Evolutionary conservation across 192 early-diverging fungal species (phyloP).

Genomic region (Globomyces pollinis-pini): DNA sequence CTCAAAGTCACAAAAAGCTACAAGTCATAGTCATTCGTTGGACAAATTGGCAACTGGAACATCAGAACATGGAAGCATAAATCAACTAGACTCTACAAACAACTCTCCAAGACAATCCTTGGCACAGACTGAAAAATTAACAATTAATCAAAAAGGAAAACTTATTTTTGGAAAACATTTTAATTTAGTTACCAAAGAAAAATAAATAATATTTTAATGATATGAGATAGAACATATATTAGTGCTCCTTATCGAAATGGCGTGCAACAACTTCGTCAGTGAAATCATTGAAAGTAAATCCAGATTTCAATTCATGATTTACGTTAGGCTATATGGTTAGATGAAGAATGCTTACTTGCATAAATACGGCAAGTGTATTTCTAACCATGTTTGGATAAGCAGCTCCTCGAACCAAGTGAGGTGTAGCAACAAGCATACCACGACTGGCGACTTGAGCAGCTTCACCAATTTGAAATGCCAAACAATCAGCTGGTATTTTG

Average conservation of each 20-base stretch:
- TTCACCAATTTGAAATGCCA: slow-evolving; percentile 66
- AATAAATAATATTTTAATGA: too few relatives aligned
- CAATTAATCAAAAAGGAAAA: slow-evolving; percentile 1
- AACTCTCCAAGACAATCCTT: too few relatives aligned
- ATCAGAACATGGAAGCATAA: too few relatives aligned
- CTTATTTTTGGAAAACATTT: slow-evolving; percentile 8
- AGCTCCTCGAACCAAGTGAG: slow-evolving; percentile 61
- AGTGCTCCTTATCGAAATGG: too few relatives aligned
- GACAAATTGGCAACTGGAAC: neutral
- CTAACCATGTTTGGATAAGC: slow-evolving; percentile 35
- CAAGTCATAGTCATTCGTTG: neutral
- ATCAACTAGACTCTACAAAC: too few relatives aligned
- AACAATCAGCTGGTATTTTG: slow-evolving; percentile 47
- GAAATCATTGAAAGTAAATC: slow-evolving; percentile 41
- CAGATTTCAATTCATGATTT: slow-evolving; percentile 28
- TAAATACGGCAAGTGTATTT: slow-evolving; percentile 66
- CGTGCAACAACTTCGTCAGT: slow-evolving; percentile 30
- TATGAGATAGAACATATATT: too few relatives aligned
- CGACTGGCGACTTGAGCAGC: slow-evolving; percentile 48
- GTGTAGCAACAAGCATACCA: slow-evolving; percentile 52
- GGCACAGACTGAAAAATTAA: neutral
- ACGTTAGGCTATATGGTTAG: too few relatives aligned
- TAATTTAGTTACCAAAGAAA: too few relatives aligned
- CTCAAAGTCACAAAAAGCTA: neutral
- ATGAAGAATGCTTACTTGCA: too few relatives aligned